Percentiles rank a stretch among this genome's conserved stretches.
Conservation (phyloP, 2,329 filamentous ascomycete genomes). For the Calonectria naviculata region DNA sequence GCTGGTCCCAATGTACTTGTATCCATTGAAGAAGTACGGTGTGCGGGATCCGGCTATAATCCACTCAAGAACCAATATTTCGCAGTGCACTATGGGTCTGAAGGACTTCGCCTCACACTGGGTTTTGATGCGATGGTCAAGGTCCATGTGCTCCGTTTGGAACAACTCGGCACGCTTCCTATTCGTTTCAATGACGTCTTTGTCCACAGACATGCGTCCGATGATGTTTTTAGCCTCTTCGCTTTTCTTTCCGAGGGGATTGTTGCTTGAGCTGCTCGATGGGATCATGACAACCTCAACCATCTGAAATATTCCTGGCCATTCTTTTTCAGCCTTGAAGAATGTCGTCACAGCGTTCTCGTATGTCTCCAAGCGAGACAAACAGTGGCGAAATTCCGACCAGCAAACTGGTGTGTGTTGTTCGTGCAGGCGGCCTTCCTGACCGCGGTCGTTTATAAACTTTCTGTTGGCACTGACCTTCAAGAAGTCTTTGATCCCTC, state of each 20-base stretch:
- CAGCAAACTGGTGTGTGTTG: slow-evolving; percentile 35
- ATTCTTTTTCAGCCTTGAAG: slow-evolving; percentile 31
- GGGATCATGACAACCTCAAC: slow-evolving; percentile 39
- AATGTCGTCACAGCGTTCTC: slow-evolving; percentile 27
- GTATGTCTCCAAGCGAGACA: slow-evolving; percentile 41
- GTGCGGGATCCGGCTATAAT: slow-evolving; percentile 18
- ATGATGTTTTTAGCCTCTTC: slow-evolving; percentile 35
- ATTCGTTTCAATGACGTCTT: slow-evolving; percentile 10
- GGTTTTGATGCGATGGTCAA: slow-evolving; percentile 37
- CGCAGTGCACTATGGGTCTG: slow-evolving; percentile 46
- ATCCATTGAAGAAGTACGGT: slow-evolving; percentile 43
- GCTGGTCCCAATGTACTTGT: slow-evolving; percentile 52
- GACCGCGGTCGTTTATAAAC: slow-evolving; percentile 24
- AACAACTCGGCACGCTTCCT: slow-evolving; percentile 27
- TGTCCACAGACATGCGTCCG: slow-evolving; percentile 29
- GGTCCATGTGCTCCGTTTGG: slow-evolving; percentile 27
- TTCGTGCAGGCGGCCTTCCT: slow-evolving; percentile 25
- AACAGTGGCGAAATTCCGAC: slow-evolving; percentile 43
- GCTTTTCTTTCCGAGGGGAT: slow-evolving; percentile 31
- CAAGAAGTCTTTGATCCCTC: slow-evolving; percentile 18
- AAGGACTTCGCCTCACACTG: slow-evolving; percentile 27
- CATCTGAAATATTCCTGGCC: slow-evolving; percentile 46
- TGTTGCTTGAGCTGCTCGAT: slow-evolving; percentile 34
- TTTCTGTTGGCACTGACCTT: neutral
- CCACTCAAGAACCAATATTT: slow-evolving; percentile 39